Base-by-base conservation (phyloP, 805 yeast species). In the Cyberlindnera samutprakarnensis region DNA sequence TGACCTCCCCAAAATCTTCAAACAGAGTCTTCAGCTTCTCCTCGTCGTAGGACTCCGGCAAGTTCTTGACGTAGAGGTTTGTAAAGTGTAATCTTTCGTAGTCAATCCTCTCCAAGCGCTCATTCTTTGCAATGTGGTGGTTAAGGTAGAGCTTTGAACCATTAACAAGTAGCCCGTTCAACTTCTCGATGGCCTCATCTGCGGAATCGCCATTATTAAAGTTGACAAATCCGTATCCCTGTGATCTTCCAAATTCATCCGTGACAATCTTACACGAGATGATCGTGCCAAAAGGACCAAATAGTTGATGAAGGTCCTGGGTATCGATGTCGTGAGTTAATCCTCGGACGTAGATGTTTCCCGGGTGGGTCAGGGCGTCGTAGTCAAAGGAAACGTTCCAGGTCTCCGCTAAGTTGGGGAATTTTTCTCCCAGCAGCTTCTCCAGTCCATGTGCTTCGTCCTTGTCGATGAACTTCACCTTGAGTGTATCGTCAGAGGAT, bases 161-260 rank as follows among this genome's bases (percentile, higher is more conserved):
- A 36, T 62, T 59, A 24, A 68, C 51, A 6, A 54, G 42, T 27
- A 56, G 53, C 21, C 72, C 72, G 47, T 73, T 69, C 18, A 78
- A 63, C 36, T 62, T 54, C n/a, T 64, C 57, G 24, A 80, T 75
- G 7, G 88, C 87, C 17, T 55, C 57, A 31, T 72, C 62, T 2
- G 90, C 86, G 58, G 70, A 63, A 14, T 52, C 56, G 30, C 70
- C 67, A 35, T 59, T 55, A 18, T 62, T 52, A 49, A 65, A 81
- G 49, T 78, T 78, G 18, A 82, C 73, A 55, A 81, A 81, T 7
- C 88, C 90, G 49, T 66, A 73, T 14, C 75, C 71, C 41, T 57
- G 62, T n/a, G 69, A 57, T 16, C 47, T 48, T 10, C 73, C 72
- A 36, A 44, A 57, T 18, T 66, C 68, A 39, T 70, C 69, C 25